Percentiles rank a stretch among this genome's conserved stretches.
These are phyloP conservation scores for Pseudogymnoascus sp. DNA, from an alignment of 2,329 filamentous ascomycete genomes.

Conservation along the genomic window DNA sequence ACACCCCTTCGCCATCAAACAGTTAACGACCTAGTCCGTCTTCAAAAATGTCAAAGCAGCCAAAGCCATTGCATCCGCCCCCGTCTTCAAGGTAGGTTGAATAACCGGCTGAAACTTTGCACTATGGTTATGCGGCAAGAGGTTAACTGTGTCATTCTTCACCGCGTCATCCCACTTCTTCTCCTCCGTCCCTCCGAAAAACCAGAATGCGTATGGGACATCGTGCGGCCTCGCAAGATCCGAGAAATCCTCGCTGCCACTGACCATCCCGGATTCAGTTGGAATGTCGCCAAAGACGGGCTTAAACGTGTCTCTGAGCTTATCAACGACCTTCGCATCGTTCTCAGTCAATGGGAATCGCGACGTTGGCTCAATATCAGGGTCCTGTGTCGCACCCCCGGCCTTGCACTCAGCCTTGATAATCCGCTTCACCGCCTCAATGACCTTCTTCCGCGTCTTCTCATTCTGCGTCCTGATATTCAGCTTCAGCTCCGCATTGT, in stretches of 20 bases:
- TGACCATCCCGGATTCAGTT: not conserved
- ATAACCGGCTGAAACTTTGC: constrained; percentile 51
- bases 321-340: not conserved
- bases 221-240: constrained; percentile 17
- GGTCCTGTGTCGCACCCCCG: not conserved
- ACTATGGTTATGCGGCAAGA: constrained; percentile 51
- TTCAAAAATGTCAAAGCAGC: constrained; percentile 37
- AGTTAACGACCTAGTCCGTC: too few relatives aligned
- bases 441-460: constrained; percentile 33
- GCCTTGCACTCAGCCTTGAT: constrained; percentile 49
- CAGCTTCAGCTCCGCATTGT: constrained; percentile 45
- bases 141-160: constrained; percentile 27
- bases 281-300: not conserved
- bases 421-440: constrained; percentile 39
- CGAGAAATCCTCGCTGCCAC: constrained; percentile 23
- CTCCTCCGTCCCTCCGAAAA: constrained; percentile 45
- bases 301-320: not conserved
- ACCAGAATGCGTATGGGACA: constrained; percentile 46
- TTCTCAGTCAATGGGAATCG: constrained; percentile 5
- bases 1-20: not conserved
- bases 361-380: not conserved
- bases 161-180: constrained; percentile 42
- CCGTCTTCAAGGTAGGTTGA: constrained; percentile 48
- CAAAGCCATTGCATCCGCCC: constrained; percentile 43
- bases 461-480: constrained; percentile 43